These are phyloP conservation scores for Ogataea degrootiae DNA, from an alignment of 805 yeast genomes.

Conservation along the genomic window DNA sequence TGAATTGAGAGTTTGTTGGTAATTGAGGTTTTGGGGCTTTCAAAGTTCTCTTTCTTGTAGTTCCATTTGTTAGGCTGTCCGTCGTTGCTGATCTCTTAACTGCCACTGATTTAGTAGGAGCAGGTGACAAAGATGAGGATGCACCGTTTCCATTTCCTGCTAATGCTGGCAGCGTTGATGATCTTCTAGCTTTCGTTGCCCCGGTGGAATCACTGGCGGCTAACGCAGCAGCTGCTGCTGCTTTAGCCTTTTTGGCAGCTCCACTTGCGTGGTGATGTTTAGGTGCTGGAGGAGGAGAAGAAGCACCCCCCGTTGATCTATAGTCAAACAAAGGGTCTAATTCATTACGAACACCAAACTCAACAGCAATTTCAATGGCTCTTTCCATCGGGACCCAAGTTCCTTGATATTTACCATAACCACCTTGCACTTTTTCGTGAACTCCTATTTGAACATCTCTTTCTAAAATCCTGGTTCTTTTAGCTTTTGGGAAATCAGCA, in stretches of 20 bases:
- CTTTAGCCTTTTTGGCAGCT: constrained; percentile 25
- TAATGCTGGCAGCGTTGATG: constrained; percentile 9
- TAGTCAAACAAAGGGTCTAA: constrained; percentile 66
- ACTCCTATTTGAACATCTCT: constrained; percentile 85
- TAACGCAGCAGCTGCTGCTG: constrained; percentile 15
- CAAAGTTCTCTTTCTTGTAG: constrained; percentile 9
- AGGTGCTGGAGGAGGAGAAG: constrained; percentile 56
- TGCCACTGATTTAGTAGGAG: constrained; percentile 4
- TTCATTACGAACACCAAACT: constrained; percentile 57
- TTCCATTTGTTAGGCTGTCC: neutral
- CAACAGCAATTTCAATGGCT: constrained; percentile 64
- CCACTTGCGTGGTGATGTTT: constrained; percentile 60
- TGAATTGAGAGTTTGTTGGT: neutral
- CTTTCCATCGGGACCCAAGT: constrained; percentile 89
- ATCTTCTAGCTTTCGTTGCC: constrained; percentile 8
- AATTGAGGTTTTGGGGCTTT: constrained; percentile 10
- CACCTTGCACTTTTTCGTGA: constrained; percentile 95
- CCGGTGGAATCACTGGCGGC: constrained; percentile 3
- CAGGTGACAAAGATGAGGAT: neutral
- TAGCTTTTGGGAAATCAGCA: constrained; percentile 92
- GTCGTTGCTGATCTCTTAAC: neutral
- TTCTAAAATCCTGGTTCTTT: constrained; percentile 86
- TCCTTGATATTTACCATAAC: constrained; percentile 95
- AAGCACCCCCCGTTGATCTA: constrained; percentile 43
- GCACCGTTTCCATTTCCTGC: constrained; percentile 4